A percentile compares a stretch with the other conserved stretches of the same genome.
phyloP scores from a whole-genome alignment of 129 eudicot genomes.

The Solidago caesia region DNA sequence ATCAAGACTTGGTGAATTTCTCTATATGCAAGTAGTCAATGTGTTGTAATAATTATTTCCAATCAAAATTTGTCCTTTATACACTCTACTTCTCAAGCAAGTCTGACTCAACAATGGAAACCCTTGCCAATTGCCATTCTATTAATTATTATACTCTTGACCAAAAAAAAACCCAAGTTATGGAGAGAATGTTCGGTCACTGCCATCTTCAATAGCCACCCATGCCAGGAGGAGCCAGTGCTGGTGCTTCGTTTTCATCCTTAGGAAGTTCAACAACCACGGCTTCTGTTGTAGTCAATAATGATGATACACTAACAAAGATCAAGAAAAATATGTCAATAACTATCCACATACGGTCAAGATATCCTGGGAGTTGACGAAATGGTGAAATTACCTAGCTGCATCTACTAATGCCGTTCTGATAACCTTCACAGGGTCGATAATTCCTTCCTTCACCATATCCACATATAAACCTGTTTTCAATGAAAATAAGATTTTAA shows the following conservation, averaged over 20 bases:
- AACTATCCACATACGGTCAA: background rate
- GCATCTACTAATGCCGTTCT: constrained; percentile 11
- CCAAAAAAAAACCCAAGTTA: background rate
- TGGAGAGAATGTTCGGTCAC: background rate
- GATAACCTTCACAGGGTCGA: constrained; percentile 11
- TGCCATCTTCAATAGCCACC: background rate
- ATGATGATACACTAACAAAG: background rate
- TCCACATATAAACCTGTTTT: background rate
- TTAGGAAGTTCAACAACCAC: constrained; percentile 15
- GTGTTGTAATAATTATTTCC: background rate
- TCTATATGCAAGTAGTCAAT: background rate
- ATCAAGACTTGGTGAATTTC: background rate
- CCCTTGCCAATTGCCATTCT: too few species aligned
- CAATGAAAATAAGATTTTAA: background rate
- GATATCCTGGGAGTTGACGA: background rate
- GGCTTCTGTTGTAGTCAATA: constrained; percentile 10
- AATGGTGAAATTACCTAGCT: constrained; percentile 4
- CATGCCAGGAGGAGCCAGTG: constrained; percentile 11
- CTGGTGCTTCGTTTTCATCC: constrained; percentile 12
- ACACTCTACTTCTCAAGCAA: too few species aligned
- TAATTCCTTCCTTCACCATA: constrained; percentile 15
- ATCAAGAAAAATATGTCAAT: background rate
- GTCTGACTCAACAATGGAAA: background rate
- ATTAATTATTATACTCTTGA: too few species aligned
- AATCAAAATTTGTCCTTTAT: background rate